Percentiles rank a stretch among this genome's conserved stretches.
phyloP scores from a whole-genome alignment of 1,284 basidiomycete species.

The Heterobasidion parviporum region DNA sequence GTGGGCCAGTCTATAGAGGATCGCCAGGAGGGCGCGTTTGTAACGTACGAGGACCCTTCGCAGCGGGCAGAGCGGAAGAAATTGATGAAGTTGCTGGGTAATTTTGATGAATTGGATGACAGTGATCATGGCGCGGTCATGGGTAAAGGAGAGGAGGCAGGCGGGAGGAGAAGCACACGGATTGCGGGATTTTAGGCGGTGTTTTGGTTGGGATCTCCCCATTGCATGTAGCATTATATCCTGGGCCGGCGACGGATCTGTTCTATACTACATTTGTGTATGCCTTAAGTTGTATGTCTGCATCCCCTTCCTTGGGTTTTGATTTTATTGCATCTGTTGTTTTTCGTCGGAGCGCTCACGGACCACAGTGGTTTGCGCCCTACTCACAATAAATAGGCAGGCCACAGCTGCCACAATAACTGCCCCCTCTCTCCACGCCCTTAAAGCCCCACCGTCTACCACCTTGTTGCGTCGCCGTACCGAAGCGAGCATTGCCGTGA shows the following conservation, averaged over 20 bases:
- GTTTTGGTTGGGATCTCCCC: not conserved
- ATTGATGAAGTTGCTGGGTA: conserved; percentile 30
- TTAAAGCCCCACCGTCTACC: not conserved
- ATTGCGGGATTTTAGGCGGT: not conserved
- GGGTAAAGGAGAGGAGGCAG: not conserved
- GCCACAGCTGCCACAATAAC: not conserved
- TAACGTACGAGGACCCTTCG: conserved; percentile 61
- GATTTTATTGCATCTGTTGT: not conserved
- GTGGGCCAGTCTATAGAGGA: conserved; percentile 1
- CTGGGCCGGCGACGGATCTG: too few relatives aligned
- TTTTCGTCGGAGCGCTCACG: not conserved
- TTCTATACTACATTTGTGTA: too few relatives aligned
- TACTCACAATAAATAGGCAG: not conserved
- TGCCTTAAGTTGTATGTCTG: too few relatives aligned
- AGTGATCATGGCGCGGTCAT: not conserved
- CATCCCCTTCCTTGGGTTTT: too few relatives aligned
- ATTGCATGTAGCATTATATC: too few relatives aligned
- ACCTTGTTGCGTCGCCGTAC: too few relatives aligned
- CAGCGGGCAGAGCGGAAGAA: conserved; percentile 48
- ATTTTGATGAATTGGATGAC: not conserved
- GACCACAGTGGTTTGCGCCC: too few relatives aligned
- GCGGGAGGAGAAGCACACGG: not conserved
- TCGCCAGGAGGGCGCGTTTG: conserved; percentile 36
- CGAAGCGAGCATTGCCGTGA: too few relatives aligned
- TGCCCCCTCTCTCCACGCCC: too few relatives aligned